Evolutionary conservation across 345 rosid genomes (phyloP), one percentile per base, ranked within the genome.

Genomic region (Gossypium anomalum): DNA sequence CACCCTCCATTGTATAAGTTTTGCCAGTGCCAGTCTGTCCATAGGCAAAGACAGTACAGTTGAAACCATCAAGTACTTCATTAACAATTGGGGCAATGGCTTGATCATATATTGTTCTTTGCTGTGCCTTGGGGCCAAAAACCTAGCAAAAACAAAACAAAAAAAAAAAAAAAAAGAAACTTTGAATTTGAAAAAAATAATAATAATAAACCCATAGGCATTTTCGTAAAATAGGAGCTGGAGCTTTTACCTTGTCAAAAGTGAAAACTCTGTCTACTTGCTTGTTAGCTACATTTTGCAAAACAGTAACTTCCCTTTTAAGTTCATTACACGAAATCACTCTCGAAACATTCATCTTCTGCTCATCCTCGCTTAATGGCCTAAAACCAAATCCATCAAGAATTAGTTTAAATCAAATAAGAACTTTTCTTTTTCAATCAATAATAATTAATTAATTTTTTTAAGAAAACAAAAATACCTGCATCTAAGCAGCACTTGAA

Each of bases 1-100:
- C 97, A 45, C 98, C 98, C 82, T 94, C 97, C 98, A 94, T 94
- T 15, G 97, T 91, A 61, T 86, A 92, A 29, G 98, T 94, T 82
- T 94, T 94, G 1, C 97, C 97, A 0, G 98, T 92, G 62, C 95
- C 97, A 1, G 97, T 94, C 80, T 94, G 98, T 25, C 98, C 97
- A 80, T 92, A 94, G 0, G 97, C 98, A 65, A 94, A 94, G 59
- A 94, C 93, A 38, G 97, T 94, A 78, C 97, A 94, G 77, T 93
- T 94, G 84, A 89, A 94, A 75, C 97, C 97, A 5, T 92, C 98
- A 48, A 94, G 89, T 65, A 94, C 97, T 80, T 94, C 97, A 82
- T 89, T 86, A 52, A 94, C 98, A 70, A 94, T 84, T 0, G 98
- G 97, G 1, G 79, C 82, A 84, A 91, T 84, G 2, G 97, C 91